Conservation (phyloP, 1,139 yeast genomes). For the Sugiyamaella japonica region DNA sequence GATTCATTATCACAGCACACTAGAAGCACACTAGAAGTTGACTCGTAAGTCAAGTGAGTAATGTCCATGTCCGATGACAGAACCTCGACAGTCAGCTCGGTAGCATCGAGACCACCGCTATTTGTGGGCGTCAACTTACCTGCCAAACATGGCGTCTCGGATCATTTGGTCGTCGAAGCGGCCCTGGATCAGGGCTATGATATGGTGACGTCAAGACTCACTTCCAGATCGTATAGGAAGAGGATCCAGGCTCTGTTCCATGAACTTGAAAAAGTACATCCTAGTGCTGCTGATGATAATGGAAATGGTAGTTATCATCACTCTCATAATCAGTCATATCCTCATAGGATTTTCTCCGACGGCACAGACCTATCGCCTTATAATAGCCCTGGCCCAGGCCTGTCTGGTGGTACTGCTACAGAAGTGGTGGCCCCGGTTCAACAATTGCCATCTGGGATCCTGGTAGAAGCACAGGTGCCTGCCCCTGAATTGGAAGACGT, state of each 20-base stretch:
- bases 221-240: conserved; percentile 37
- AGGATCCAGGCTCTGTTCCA: conserved; percentile 35
- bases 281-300: conserved; percentile 4
- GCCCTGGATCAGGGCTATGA: conserved; percentile 41
- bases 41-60: not conserved
- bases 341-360: conserved; percentile 12
- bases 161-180: conserved; percentile 35
- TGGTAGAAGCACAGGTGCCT: conserved; percentile 10
- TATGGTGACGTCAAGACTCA: conserved; percentile 41
- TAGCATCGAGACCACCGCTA: conserved; percentile 25
- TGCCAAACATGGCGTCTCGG: conserved; percentile 36
- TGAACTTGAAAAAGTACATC: conserved; percentile 24
- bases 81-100: conserved; percentile 7
- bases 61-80: conserved; percentile 10
- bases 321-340: conserved; percentile 5
- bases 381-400: conserved; percentile 3
- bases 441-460: conserved; percentile 3
- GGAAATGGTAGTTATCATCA: not conserved
- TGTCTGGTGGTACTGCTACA: not conserved
- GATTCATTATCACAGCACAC: no score
- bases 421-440: conserved; percentile 2
- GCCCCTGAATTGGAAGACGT: conserved; percentile 33
- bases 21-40: no score
- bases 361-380: conserved; percentile 8
- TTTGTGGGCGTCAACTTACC: conserved; percentile 43